These are phyloP conservation scores for Trichoderma brevicompactum DNA, from an alignment of 2,329 filamentous ascomycete species.

Conservation along the genomic window DNA sequence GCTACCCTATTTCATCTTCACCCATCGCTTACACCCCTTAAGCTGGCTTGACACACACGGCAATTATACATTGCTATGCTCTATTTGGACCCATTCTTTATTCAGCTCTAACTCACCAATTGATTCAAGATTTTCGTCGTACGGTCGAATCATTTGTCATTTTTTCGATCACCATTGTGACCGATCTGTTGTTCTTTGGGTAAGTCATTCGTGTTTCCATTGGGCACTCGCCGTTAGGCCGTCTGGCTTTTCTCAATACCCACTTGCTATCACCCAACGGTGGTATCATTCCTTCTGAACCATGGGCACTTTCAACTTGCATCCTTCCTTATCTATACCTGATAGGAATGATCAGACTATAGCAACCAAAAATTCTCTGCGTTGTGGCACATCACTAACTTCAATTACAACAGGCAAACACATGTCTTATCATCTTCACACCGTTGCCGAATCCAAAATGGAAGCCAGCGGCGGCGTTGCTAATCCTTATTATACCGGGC, in stretches of 20 bases:
- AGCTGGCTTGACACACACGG: not conserved
- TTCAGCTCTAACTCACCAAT: constrained; percentile 1
- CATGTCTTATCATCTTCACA: constrained; percentile 44
- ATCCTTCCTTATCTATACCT: not conserved
- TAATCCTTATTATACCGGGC: constrained; percentile 40
- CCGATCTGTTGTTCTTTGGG: constrained; percentile 43
- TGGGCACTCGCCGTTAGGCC: not conserved
- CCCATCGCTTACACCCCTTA: not conserved
- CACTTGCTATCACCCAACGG: not conserved
- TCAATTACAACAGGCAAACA: constrained; percentile 30
- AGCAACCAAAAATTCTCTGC: not conserved
- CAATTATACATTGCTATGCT: not conserved
- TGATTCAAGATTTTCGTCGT: constrained; percentile 39
- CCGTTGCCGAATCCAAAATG: constrained; percentile 41
- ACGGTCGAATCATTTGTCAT: constrained; percentile 39
- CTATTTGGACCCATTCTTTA: not conserved
- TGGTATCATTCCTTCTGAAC: no score
- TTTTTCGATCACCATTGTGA: constrained; percentile 37
- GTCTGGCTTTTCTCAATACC: not conserved
- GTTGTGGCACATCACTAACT: constrained; percentile 1
- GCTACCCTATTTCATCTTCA: not conserved
- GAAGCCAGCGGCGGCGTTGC: constrained; percentile 42
- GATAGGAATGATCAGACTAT: not conserved
- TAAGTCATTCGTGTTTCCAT: constrained; percentile 30
- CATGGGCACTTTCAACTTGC: not conserved